These are phyloP conservation scores for Arbutus unedo DNA, from an alignment of 148 eudicot species.

Conservation along the genomic window DNA sequence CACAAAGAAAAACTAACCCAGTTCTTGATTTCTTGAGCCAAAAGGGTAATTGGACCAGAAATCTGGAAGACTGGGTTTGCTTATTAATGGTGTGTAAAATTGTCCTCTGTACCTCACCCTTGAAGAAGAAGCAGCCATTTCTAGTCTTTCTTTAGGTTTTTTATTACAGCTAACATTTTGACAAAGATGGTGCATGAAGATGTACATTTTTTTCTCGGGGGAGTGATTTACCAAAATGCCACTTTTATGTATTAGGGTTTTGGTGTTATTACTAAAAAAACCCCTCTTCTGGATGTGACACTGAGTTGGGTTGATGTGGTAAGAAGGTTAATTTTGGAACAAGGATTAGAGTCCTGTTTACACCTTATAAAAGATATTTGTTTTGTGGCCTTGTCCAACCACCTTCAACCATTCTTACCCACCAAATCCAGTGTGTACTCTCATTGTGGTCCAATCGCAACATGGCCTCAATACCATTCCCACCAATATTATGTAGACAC, in stretches of 20 bases:
- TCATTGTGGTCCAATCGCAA: slow-evolving; percentile 17
- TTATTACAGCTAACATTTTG: slow-evolving; percentile 50
- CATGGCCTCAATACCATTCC: not conserved
- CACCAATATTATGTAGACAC: slow-evolving; percentile 4
- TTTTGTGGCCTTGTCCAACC: slow-evolving; percentile 31
- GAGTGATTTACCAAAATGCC: slow-evolving; percentile 9
- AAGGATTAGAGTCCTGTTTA: slow-evolving; percentile 11
- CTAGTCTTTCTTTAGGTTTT: slow-evolving; percentile 34
- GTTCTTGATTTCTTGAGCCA: slow-evolving; percentile 7
- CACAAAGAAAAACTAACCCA: not conserved
- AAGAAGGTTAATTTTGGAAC: not conserved
- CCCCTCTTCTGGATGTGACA: not conserved
- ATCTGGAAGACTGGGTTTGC: slow-evolving; percentile 16
- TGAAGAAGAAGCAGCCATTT: slow-evolving; percentile 37
- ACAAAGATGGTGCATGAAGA: slow-evolving; percentile 39
- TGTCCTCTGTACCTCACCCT: slow-evolving; percentile 20
- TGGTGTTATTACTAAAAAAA: not conserved
- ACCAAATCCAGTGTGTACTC: slow-evolving; percentile 24
- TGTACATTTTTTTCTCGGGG: not conserved
- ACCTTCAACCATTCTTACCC: slow-evolving; percentile 49
- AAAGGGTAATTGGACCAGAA: not conserved
- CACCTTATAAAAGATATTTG: slow-evolving; percentile 11
- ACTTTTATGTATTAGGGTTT: not conserved
- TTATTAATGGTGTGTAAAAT: slow-evolving; percentile 18
- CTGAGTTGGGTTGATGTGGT: not conserved